phyloP scores from a whole-genome alignment of 805 yeast species.

The Torulaspora microellipsoides region DNA sequence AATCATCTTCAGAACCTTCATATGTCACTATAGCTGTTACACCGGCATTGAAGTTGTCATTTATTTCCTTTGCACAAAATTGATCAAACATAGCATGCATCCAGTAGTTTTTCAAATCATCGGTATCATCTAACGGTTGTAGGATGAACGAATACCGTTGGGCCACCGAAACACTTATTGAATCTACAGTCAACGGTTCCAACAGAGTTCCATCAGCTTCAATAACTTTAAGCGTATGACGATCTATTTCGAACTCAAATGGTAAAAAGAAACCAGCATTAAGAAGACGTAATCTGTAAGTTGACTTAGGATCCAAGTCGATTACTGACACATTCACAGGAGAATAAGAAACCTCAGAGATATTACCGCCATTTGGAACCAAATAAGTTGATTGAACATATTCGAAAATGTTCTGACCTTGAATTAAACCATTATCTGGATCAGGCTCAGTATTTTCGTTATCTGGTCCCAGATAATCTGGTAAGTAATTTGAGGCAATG shows the following conservation, averaged over 20 bases:
- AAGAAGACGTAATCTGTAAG: slow-evolving; percentile 44
- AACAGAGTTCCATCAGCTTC: slow-evolving; percentile 53
- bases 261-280: slow-evolving; percentile 51
- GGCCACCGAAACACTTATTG: slow-evolving; percentile 52
- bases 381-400: slow-evolving; percentile 23
- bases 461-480: slow-evolving; percentile 38
- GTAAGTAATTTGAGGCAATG: slow-evolving; percentile 22
- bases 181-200: slow-evolving; percentile 41
- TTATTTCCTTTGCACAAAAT: slow-evolving; percentile 36
- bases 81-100: slow-evolving; percentile 38
- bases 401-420: slow-evolving; percentile 36
- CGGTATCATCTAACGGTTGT: slow-evolving; percentile 45
- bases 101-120: slow-evolving; percentile 39
- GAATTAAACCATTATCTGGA: slow-evolving; percentile 44
- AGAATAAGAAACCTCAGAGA: slow-evolving; percentile 25
- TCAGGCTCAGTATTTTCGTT: slow-evolving; percentile 48
- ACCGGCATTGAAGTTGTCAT: slow-evolving; percentile 33
- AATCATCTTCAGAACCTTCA: slow-evolving; percentile 5
- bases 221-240: slow-evolving; percentile 45
- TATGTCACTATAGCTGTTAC: slow-evolving; percentile 35
- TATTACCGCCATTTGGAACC: slow-evolving; percentile 15
- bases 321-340: slow-evolving; percentile 14
- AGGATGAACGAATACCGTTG: slow-evolving; percentile 64
- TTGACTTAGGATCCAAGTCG: slow-evolving; percentile 40
- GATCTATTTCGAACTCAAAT: slow-evolving; percentile 47